phyloP scores from a whole-genome alignment of 129 eudicot species.

The Pittosporum tobira region DNA sequence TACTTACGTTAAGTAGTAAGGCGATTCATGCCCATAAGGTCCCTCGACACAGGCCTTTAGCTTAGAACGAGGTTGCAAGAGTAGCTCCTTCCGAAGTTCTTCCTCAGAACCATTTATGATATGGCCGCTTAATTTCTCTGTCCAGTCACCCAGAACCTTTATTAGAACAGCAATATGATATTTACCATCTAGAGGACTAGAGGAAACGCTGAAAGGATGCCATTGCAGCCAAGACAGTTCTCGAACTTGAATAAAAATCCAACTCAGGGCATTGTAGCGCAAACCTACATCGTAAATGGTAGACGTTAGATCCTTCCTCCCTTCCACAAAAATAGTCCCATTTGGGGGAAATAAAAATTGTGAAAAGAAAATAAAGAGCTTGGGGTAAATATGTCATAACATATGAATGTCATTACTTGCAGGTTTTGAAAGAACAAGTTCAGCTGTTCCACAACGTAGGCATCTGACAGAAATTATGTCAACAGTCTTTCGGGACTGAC shows the following conservation, averaged over 20 bases:
- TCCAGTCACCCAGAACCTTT: constrained; percentile 87
- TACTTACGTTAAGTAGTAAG: constrained; percentile 65
- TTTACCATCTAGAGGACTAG: constrained; percentile 82
- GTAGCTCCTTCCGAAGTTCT: constrained; percentile 14
- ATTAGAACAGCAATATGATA: constrained; percentile 61
- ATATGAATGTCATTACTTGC: constrained; percentile 53
- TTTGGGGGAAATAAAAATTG: too few relatives aligned
- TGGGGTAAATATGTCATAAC: too few relatives aligned
- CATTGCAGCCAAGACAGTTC: constrained; percentile 80
- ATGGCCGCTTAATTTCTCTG: constrained; percentile 44
- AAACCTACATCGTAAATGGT: constrained; percentile 30
- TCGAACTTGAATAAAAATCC: constrained; percentile 68
- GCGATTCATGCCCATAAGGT: constrained; percentile 89
- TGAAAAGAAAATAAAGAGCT: too few relatives aligned
- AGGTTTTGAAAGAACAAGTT: constrained; percentile 73
- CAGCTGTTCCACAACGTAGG: constrained; percentile 83
- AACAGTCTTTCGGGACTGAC: constrained; percentile 70
- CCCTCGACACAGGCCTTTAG: constrained; percentile 75
- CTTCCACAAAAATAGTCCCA: too few relatives aligned
- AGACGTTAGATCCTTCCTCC: neutral
- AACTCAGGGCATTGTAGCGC: constrained; percentile 76
- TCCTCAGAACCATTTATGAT: constrained; percentile 34
- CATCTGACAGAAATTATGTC: constrained; percentile 63
- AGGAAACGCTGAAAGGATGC: constrained; percentile 97
- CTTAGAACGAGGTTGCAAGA: constrained; percentile 20